Evolutionary conservation across 106 monocot genomes (phyloP), one percentile per base, ranked within the genome.

Genomic region (Dendrobium officinale): DNA sequence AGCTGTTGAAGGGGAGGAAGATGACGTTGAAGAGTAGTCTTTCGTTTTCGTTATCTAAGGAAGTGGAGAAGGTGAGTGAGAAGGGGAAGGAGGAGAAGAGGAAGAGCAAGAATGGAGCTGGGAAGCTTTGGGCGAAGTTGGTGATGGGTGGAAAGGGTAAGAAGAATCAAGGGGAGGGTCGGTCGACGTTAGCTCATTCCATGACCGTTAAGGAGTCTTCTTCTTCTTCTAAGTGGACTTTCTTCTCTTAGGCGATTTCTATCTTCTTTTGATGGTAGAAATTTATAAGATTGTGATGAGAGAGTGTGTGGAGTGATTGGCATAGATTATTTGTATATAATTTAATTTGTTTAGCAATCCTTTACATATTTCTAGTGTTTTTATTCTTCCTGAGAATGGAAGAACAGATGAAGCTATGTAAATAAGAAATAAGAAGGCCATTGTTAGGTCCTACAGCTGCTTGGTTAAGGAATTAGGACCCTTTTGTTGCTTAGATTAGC

Each of bases 201-300:
- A 86, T 81, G 61, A 90, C 87, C 49, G 78, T 90, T 79, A 90
- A 88, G 72, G 90, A 88, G 47, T 88, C 84, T 49, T 3, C 84
- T 49, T 3, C 77, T 73, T 68, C 85, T 41, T 18, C 82, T 4
- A 82, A 80, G 84, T 86, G 84, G 86, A 80, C 78, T 78, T 79
- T 68, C 15, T 84, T 78, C 72, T 83, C 74, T 20, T 51, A 51
- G 51, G 51, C 13, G 1, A 51, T 51, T 0, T 51, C 13, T 0
- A 51, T 51, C 51, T 16, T 51, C 10, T 51, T 51, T 51, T 51
- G 10, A 13, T 51, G 13, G 13, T 13, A 51, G 51, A 51, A 51
- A 51, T 51, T 51, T 51, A 13, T 51, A 51, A 10, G 51, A 51
- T 13, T 51, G 51, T 51, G 13, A 51, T 51, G 13, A 51, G 51